These are phyloP conservation scores for Rhododendron griersonianum DNA, from an alignment of 148 eudicot genomes.

Conservation along the genomic window DNA sequence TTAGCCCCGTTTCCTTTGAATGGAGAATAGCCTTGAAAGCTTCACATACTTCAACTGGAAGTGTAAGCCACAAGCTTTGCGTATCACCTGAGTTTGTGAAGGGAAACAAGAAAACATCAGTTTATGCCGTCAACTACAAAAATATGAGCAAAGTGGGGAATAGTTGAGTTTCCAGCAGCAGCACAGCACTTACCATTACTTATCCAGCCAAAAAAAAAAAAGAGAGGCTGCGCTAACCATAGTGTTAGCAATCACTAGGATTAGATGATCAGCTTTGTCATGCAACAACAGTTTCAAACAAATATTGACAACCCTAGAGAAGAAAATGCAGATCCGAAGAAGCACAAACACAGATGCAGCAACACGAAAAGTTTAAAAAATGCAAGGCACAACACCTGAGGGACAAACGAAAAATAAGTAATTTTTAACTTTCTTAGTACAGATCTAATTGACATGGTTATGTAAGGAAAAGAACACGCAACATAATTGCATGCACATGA, in stretches of 20 bases:
- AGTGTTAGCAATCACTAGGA: neutral
- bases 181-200: neutral
- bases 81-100: neutral
- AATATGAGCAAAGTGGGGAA: neutral
- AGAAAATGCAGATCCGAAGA: neutral
- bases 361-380: neutral
- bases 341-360: neutral
- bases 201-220: neutral
- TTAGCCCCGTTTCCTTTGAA: neutral
- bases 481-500: neutral
- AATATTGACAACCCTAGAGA: neutral
- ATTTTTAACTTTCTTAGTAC: neutral
- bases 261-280: neutral
- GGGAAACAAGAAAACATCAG: neutral
- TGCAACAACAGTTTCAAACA: neutral
- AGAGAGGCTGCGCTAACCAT: neutral
- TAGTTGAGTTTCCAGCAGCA: neutral
- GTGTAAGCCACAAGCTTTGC: neutral
- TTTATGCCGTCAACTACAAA: neutral
- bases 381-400: neutral
- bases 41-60: neutral
- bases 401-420: neutral
- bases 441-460: neutral
- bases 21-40: neutral
- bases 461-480: neutral